Conservation (phyloP, 2,329 filamentous ascomycete genomes). For the Tolypocladium pustulatum region DNA sequence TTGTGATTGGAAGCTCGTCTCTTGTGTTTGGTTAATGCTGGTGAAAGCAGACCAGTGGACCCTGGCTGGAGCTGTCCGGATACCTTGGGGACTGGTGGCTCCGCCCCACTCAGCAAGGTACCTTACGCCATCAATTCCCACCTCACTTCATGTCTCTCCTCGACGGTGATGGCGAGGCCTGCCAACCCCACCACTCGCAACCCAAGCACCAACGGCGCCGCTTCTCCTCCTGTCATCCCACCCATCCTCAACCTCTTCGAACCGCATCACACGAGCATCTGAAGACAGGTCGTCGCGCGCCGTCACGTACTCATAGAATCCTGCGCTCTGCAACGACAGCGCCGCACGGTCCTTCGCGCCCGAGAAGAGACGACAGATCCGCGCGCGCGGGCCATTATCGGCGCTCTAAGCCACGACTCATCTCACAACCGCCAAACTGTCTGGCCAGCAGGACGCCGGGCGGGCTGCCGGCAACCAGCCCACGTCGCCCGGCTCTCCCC, state of each 20-base stretch:
- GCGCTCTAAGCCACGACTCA: neutral
- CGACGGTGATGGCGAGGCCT: too few species aligned
- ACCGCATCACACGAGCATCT: neutral
- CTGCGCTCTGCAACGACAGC: neutral
- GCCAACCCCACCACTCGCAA: neutral
- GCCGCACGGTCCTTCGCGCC: neutral
- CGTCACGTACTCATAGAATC: neutral
- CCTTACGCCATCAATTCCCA: too few species aligned
- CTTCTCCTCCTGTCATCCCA: neutral
- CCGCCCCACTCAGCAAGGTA: too few species aligned
- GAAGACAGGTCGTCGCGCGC: neutral
- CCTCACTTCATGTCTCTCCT: too few species aligned
- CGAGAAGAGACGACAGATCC: neutral
- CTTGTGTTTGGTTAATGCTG: neutral
- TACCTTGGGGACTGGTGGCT: too few species aligned
- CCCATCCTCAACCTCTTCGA: neutral
- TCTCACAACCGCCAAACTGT: slow-evolving; percentile 29
- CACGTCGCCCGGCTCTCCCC: slow-evolving; percentile 9
- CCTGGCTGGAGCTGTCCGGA: too few species aligned
- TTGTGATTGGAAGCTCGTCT: neutral
- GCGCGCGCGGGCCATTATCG: neutral
- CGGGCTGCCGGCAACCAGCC: slow-evolving; percentile 14
- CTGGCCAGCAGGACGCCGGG: slow-evolving; percentile 24
- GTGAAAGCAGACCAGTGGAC: neutral
- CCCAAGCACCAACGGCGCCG: neutral